phyloP scores from a whole-genome alignment of 768 basidiomycete genomes.

The Trametes maxima region DNA sequence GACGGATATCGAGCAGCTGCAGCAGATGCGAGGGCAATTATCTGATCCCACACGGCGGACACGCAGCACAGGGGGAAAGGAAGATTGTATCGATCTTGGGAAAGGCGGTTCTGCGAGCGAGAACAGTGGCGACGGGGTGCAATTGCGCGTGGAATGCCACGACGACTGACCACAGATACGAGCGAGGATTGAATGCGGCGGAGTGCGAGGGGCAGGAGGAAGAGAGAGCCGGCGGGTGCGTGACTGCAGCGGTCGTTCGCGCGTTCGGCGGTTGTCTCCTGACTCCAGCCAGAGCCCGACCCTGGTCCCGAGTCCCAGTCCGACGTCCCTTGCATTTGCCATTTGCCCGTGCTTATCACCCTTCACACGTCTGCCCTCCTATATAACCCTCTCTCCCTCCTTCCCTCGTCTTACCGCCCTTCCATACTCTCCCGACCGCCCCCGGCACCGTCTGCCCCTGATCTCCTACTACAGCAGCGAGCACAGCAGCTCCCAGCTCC shows the following conservation, averaged over 20 bases:
- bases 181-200: neutral
- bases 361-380: conserved; percentile 22
- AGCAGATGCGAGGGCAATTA: neutral
- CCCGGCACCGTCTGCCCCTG: neutral
- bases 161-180: neutral
- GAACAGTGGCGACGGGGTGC: neutral
- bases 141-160: neutral
- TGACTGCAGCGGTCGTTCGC: too few relatives aligned
- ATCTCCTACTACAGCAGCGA: conserved; percentile 5
- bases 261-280: conserved; percentile 7
- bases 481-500: conserved; percentile 4
- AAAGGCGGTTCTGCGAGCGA: neutral
- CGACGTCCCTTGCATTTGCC: conserved; percentile 7
- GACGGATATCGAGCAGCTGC: neutral
- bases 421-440: conserved; percentile 6
- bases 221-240: neutral
- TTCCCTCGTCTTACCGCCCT: conserved; percentile 19
- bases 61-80: conserved; percentile 9
- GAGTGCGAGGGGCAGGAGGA: neutral
- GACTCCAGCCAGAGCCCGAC: neutral
- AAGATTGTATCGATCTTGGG: neutral
- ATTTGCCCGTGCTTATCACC: conserved; percentile 18
- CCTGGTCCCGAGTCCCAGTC: conserved; percentile 1
- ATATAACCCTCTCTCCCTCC: conserved; percentile 18
- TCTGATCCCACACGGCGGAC: conserved; percentile 18